Percentiles rank a stretch among this genome's conserved stretches.
These are phyloP conservation scores for Yarrowia sp. DNA, from an alignment of 805 yeast species.

Conservation along the genomic window DNA sequence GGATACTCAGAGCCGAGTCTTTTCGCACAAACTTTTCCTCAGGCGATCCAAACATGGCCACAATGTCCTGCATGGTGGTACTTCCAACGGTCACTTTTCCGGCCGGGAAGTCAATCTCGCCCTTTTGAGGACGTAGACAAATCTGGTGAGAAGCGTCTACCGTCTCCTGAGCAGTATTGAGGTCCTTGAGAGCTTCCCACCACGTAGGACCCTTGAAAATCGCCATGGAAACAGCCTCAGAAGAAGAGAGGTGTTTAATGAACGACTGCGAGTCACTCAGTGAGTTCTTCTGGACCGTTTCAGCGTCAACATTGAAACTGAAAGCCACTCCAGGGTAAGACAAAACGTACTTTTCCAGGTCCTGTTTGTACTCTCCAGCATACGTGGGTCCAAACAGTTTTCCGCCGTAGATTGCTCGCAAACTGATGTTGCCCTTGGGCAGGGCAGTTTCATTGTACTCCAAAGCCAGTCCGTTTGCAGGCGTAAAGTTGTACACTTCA, in stretches of 20 bases:
- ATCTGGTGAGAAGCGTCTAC: background rate
- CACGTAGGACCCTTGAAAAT: slow-evolving; percentile 14
- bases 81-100: background rate
- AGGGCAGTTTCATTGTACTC: slow-evolving; percentile 14
- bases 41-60: slow-evolving; percentile 12
- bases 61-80: background rate
- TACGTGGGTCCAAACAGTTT: slow-evolving; percentile 15
- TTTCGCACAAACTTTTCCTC: slow-evolving; percentile 2
- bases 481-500: background rate
- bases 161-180: background rate
- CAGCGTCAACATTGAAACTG: background rate
- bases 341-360: background rate
- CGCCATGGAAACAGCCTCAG: background rate
- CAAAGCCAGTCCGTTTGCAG: background rate
- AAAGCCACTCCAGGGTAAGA: slow-evolving; percentile 22
- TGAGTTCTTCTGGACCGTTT: background rate
- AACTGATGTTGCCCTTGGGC: background rate
- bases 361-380: slow-evolving; percentile 3
- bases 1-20: slow-evolving; percentile 6
- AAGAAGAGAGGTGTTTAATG: background rate
- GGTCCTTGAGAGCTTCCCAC: slow-evolving; percentile 10
- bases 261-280: slow-evolving; percentile 15
- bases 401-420: slow-evolving; percentile 15
- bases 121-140: background rate
- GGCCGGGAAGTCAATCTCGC: background rate